Percentiles rank a stretch among this genome's conserved stretches.
Evolutionary conservation across 768 basidiomycete genomes (phyloP).

Genomic region (Trametes elegans): DNA sequence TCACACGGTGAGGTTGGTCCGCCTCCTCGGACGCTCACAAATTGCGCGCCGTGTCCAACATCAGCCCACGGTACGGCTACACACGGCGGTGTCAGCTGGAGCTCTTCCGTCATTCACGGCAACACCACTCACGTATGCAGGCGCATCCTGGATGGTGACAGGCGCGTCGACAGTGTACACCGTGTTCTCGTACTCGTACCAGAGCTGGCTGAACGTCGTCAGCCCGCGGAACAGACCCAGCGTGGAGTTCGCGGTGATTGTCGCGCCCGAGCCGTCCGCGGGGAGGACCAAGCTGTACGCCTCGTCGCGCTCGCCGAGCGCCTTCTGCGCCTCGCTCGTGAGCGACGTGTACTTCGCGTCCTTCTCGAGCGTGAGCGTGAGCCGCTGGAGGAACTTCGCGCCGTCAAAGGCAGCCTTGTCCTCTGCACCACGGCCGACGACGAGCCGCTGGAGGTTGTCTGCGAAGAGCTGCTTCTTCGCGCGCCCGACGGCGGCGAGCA

Average conservation of each 20-base stretch:
- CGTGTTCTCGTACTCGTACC: slow-evolving; percentile 49
- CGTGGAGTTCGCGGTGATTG: slow-evolving; percentile 57
- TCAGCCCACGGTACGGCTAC: slow-evolving; percentile 72
- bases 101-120: too few relatives aligned
- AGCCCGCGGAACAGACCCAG: slow-evolving; percentile 70
- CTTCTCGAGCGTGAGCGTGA: slow-evolving; percentile 42
- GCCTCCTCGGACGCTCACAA: slow-evolving; percentile 43
- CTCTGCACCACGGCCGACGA: slow-evolving; percentile 54
- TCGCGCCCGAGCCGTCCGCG: slow-evolving; percentile 49
- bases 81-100: too few relatives aligned
- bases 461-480: slow-evolving; percentile 42
- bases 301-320: slow-evolving; percentile 54
- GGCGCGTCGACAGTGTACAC: slow-evolving; percentile 58
- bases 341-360: slow-evolving; percentile 40
- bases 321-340: slow-evolving; percentile 48
- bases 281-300: slow-evolving; percentile 58
- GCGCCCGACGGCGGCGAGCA: slow-evolving; percentile 53
- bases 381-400: slow-evolving; percentile 41
- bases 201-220: slow-evolving; percentile 69
- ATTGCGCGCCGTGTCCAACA: slow-evolving; percentile 81
- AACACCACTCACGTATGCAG: slow-evolving; percentile 57
- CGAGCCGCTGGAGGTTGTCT: slow-evolving; percentile 60
- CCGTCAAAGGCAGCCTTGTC: slow-evolving; percentile 38
- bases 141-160: slow-evolving; percentile 57
- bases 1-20: not conserved